phyloP scores from a whole-genome alignment of 257 asterid genomes.

The Hygrophila difformis region DNA sequence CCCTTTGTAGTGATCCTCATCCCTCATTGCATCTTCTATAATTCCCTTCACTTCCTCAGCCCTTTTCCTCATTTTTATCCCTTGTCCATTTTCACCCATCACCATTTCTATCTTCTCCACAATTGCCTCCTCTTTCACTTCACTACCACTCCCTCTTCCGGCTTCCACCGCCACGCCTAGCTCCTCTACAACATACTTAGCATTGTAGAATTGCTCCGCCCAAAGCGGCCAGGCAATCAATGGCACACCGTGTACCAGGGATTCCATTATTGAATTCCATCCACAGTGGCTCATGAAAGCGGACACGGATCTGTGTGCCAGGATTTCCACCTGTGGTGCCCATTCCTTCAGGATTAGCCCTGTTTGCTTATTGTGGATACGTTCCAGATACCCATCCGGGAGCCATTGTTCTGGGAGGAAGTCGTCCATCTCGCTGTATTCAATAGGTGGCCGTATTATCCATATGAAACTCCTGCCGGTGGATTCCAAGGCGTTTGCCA shows the following conservation, averaged over 20 bases:
- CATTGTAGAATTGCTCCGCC: constrained; percentile 54
- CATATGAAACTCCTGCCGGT: constrained; percentile 35
- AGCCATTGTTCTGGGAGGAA: constrained; percentile 66
- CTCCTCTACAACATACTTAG: constrained; percentile 41
- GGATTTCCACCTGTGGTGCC: constrained; percentile 58
- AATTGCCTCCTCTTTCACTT: constrained; percentile 38
- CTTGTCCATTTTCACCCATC: no score
- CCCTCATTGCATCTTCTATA: no score
- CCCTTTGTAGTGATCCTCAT: no score
- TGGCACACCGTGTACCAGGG: constrained; percentile 41
- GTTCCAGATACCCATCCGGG: constrained; percentile 32
- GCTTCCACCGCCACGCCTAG: constrained; percentile 49
- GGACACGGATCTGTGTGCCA: constrained; percentile 33
- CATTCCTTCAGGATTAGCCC: constrained; percentile 41
- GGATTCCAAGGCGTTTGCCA: constrained; percentile 48
- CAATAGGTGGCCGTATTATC: constrained; percentile 54
- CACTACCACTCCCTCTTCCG: constrained; percentile 49
- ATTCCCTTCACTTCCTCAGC: no score
- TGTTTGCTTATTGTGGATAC: constrained; percentile 19
- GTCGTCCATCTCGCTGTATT: constrained; percentile 27
- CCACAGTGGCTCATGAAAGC: constrained; percentile 53
- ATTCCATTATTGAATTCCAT: constrained; percentile 60
- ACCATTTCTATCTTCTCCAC: no score
- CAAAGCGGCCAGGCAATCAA: constrained; percentile 56
- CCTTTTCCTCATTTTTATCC: no score